phyloP scores from a whole-genome alignment of 1,284 basidiomycete species.

The Xerocomus cyaneibrunnescens region DNA sequence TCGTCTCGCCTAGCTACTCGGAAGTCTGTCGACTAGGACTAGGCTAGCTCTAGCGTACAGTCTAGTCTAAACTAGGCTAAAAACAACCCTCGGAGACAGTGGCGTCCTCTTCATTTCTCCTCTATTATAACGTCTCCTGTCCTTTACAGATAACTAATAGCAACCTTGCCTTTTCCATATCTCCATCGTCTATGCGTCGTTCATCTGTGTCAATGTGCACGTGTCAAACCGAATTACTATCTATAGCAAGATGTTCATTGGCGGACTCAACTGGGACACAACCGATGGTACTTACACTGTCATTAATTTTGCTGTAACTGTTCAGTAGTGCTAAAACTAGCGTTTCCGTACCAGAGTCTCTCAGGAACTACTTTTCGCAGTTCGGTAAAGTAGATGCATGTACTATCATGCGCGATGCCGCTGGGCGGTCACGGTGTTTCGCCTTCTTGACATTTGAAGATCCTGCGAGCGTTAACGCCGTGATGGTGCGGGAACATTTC shows the following conservation, averaged over 20 bases:
- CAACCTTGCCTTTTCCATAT: slow-evolving; percentile 43
- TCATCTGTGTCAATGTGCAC: slow-evolving; percentile 35
- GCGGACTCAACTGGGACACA: slow-evolving; percentile 96
- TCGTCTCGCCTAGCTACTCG: slow-evolving; percentile 40
- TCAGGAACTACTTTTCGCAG: slow-evolving; percentile 84
- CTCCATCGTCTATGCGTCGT: slow-evolving; percentile 34
- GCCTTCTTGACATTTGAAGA: slow-evolving; percentile 93
- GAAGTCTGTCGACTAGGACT: slow-evolving; percentile 52
- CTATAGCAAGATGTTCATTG: slow-evolving; percentile 96
- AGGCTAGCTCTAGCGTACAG: slow-evolving; percentile 65
- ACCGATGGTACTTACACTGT: slow-evolving; percentile 76
- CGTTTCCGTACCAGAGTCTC: slow-evolving; percentile 57
- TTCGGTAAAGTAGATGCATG: slow-evolving; percentile 92
- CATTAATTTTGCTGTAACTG: slow-evolving; percentile 33
- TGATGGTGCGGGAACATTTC: slow-evolving; percentile 86
- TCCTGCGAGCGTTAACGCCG: slow-evolving; percentile 83
- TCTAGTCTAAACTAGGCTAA: slow-evolving; percentile 73
- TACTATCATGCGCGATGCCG: slow-evolving; percentile 93
- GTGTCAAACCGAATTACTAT: slow-evolving; percentile 31
- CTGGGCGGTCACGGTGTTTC: slow-evolving; percentile 89
- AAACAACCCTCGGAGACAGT: slow-evolving; percentile 59
- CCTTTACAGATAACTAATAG: slow-evolving; percentile 77
- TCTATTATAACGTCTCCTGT: slow-evolving; percentile 62
- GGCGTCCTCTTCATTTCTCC: slow-evolving; percentile 60
- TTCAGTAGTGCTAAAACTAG: slow-evolving; percentile 42